Evolutionary conservation across 805 yeast genomes (phyloP).

Genomic region (Ogataea wickerhamii): DNA sequence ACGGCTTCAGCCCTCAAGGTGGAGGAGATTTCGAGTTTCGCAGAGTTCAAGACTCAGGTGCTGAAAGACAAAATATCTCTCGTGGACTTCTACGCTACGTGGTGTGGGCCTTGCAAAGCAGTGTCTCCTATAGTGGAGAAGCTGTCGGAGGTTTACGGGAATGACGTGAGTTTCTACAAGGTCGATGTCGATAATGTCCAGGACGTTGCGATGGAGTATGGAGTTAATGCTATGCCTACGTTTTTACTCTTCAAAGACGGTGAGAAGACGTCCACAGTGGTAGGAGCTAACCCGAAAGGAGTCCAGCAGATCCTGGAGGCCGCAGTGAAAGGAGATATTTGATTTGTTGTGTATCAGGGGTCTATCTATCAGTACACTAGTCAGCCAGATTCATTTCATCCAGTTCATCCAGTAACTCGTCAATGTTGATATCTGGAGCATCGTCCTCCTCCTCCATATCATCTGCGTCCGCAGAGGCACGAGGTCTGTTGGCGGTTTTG

Average conservation of each 20-base stretch:
- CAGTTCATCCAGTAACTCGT: conserved; percentile 90
- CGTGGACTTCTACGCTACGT: conserved; percentile 65
- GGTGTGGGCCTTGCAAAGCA: conserved; percentile 83
- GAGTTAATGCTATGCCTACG: conserved; percentile 75
- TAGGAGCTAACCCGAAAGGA: conserved; percentile 58
- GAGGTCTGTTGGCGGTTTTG: conserved; percentile 45
- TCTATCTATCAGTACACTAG: conserved; percentile 10
- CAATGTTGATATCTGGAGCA: conserved; percentile 84
- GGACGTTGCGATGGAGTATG: conserved; percentile 59
- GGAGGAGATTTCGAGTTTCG: conserved; percentile 31
- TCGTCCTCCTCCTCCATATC: conserved; percentile 60
- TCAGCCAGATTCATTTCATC: conserved; percentile 88
- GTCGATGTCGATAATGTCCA: conserved; percentile 65
- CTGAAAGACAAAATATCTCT: conserved; percentile 42
- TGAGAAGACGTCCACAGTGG: conserved; percentile 49
- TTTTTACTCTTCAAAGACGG: conserved; percentile 61
- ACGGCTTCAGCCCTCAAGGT: conserved; percentile 21
- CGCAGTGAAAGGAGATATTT: conserved; percentile 14
- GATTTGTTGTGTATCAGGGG: neutral
- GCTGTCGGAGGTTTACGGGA: conserved; percentile 39
- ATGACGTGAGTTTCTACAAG: conserved; percentile 57
- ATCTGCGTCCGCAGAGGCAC: conserved; percentile 26
- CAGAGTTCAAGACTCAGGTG: conserved; percentile 36
- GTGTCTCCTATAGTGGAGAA: conserved; percentile 53
- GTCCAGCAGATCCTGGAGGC: conserved; percentile 31